Evolutionary conservation across 257 asterid genomes (phyloP), one percentile per base, ranked within the genome.

Genomic region (Nicotiana obtusifolia): DNA sequence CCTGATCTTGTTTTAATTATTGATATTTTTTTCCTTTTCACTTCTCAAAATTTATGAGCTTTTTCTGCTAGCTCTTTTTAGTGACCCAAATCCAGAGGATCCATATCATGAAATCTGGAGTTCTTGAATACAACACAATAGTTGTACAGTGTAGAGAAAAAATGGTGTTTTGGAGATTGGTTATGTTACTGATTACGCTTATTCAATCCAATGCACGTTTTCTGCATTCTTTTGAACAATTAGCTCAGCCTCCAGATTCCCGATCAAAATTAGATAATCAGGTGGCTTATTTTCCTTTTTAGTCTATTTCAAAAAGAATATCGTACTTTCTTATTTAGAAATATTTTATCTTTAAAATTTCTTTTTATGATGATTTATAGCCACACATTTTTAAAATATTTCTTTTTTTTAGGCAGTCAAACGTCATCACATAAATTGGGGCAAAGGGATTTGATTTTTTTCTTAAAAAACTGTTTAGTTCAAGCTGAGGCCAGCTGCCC

Each of bases 1-100:
- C 3, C 49, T 84, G 86, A 57, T 83, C 87, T 16, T 85, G n/a
- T 87, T 37, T 85, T 86, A 37, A 65, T 83, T 73, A 84, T 86
- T 7, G 64, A 35, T 11, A 8, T 41, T 16, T 57, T 24, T 37
- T n/a, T 4, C 19, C 53, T 16, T 9, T 69, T 80, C 22, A 30
- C 4, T 69, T 2, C 77, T 64, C 13, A 2, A 22, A 81, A 17
- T 49, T 62, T 71, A 82, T 54, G 33, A 64, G 30, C 52, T 35
- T 59, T 16, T 59, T 33, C 49, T 31, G 76, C n/a, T n/a, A n/a
- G n/a, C 76, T 69, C 16, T 80, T 67, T 49, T n/a, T 11, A 15
- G 7, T 49, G 59, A 35, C 49, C 78, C 64, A 49, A 53, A n/a
- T n/a, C n/a, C n/a, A n/a, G n/a, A n/a, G n/a, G n/a, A n/a, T n/a